Base-by-base conservation (phyloP, 129 eudicot species). In the Arctium lappa region DNA sequence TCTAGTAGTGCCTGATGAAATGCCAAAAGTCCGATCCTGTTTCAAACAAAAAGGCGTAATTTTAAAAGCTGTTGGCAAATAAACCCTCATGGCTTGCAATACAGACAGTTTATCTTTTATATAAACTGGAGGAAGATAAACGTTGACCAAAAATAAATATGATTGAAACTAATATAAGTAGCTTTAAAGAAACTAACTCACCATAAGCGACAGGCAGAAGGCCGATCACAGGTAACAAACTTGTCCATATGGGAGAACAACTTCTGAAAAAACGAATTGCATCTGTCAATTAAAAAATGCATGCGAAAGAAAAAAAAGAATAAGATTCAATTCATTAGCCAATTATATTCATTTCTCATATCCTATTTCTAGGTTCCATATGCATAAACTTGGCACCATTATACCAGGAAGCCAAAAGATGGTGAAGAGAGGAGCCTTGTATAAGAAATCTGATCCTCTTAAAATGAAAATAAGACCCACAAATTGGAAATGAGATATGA, bases 21-120 rank as follows among this genome's bases (percentile, higher is more conserved):
- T 36, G 89, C 92, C 87, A 95, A 81, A 78, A 95, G 81, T 60
- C 97, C 92, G 62, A 93, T 87, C 99, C 99, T 95, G 91, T 82
- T 12, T 27, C 69, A 81, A n/a, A 66, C 27, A 53, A n/a, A 53
- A 53, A 53, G 16, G 68, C 29, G 8, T 60, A 16, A 66, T 27
- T 27, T 66, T 66, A 66, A 34, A 66, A 22, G 33, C 71, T 8
- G 3, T 7, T 18, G 71, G 34, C 71, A 66, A 27, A 44, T 46
- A 4, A 75, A 15, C 40, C 38, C 13, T 15, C 27, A 32, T 76
- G 80, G 44, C 8, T 13, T 0, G 31, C 68, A 60, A 34, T 7
- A 56, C 40, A 77, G 72, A 34, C 5, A 36, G 18, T 60, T 18
- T 62, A 18, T 30, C 6, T 56, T 56, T 50, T 2, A 32, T 76